Percentiles rank a stretch among this genome's conserved stretches.
These are phyloP conservation scores for Lodderomyces beijingensis DNA, from an alignment of 1,139 yeast species.

Conservation along the genomic window DNA sequence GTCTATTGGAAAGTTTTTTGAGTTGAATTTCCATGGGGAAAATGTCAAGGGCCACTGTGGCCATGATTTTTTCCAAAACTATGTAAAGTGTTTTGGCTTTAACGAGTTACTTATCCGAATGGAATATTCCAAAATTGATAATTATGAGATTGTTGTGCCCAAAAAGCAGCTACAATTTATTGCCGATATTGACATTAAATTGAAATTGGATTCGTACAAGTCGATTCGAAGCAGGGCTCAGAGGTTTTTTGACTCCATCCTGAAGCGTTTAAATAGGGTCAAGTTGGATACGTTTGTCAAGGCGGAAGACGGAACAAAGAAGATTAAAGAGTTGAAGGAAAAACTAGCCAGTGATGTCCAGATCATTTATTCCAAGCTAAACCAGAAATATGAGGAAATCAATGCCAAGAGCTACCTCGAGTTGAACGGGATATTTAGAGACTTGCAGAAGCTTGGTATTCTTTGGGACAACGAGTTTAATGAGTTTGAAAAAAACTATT, in stretches of 20 bases:
- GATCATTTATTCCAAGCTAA: slow-evolving; percentile 42
- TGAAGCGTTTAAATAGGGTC: slow-evolving; percentile 67
- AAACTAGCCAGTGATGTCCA: slow-evolving; percentile 51
- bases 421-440: slow-evolving; percentile 64
- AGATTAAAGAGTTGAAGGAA: slow-evolving; percentile 54
- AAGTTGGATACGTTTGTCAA: slow-evolving; percentile 77
- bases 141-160: slow-evolving; percentile 77
- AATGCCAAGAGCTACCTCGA: slow-evolving; percentile 64
- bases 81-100: slow-evolving; percentile 78
- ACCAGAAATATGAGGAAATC: slow-evolving; percentile 51
- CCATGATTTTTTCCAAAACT: slow-evolving; percentile 78
- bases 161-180: slow-evolving; percentile 67
- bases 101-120: slow-evolving; percentile 75
- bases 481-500: slow-evolving; percentile 71
- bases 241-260: slow-evolving; percentile 70
- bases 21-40: slow-evolving; percentile 76
- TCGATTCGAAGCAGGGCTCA: slow-evolving; percentile 51
- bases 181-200: slow-evolving; percentile 63
- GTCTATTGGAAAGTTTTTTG: slow-evolving; percentile 90
- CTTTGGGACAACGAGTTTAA: slow-evolving; percentile 84
- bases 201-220: slow-evolving; percentile 62
- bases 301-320: slow-evolving; percentile 62
- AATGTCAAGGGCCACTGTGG: slow-evolving; percentile 46
- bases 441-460: slow-evolving; percentile 77
- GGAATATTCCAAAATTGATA: slow-evolving; percentile 71